phyloP scores from a whole-genome alignment of 192 early-diverging fungal species.

The Entomortierella parvispora region DNA sequence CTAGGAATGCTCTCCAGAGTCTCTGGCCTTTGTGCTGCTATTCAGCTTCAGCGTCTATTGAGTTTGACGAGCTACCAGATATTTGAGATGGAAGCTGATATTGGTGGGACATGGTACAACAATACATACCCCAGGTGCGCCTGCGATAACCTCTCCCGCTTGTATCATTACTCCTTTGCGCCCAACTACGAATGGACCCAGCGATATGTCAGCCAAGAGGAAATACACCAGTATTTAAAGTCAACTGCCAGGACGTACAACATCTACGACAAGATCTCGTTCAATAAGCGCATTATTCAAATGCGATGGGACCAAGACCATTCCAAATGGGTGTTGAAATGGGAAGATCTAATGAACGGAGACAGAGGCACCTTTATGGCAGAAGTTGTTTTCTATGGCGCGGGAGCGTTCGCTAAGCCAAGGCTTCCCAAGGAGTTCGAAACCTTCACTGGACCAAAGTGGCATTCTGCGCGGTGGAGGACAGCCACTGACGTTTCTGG shows the following conservation, averaged over 20 bases:
- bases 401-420: conserved; percentile 37
- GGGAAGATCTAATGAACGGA: conserved; percentile 3
- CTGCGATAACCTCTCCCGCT: conserved; percentile 54
- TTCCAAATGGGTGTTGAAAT: conserved; percentile 19
- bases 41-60: conserved; percentile 53
- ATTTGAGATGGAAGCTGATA: conserved; percentile 47
- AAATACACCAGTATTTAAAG: conserved; percentile 12
- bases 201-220: conserved; percentile 16
- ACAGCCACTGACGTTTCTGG: conserved; percentile 29
- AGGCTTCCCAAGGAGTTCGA: conserved; percentile 35
- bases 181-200: conserved; percentile 54
- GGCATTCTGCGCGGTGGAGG: conserved; percentile 54
- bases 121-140: conserved; percentile 56
- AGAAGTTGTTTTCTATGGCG: conserved; percentile 44
- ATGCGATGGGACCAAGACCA: conserved; percentile 11
- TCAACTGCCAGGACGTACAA: conserved; percentile 25
- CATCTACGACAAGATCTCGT: conserved; percentile 28
- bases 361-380: conserved; percentile 10
- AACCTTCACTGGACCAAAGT: conserved; percentile 27
- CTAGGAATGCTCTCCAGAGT: no score
- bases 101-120: conserved; percentile 60
- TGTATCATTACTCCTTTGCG: conserved; percentile 52
- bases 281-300: conserved; percentile 6
- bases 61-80: conserved; percentile 42
- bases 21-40: conserved; percentile 55